Conservation (phyloP, 139 green algal genomes). For the Zygnema cylindricum region DNA sequence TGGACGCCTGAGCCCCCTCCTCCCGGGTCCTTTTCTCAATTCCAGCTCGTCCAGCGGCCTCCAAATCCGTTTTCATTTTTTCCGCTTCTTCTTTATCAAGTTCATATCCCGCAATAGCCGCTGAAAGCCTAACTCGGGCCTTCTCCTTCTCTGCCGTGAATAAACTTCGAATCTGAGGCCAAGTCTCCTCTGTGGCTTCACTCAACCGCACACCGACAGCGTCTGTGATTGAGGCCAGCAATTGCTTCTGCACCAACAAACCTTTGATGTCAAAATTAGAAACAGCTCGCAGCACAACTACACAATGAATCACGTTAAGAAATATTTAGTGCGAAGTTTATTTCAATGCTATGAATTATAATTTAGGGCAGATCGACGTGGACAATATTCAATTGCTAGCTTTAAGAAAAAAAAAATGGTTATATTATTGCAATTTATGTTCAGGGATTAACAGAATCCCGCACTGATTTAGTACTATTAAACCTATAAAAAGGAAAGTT, state of each 20-base stretch:
- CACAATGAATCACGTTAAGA: no score
- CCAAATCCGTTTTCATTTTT: slow-evolving; percentile 26
- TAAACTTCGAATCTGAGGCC: slow-evolving; percentile 31
- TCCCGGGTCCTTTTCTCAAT: slow-evolving; percentile 34
- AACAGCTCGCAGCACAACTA: no score
- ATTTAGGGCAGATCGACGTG: no score
- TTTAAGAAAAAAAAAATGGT: no score
- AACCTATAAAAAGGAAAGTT: no score
- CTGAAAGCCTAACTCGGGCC: neutral
- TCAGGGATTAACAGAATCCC: no score
- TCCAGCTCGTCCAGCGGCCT: slow-evolving; percentile 14
- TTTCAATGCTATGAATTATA: no score
- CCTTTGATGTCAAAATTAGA: no score
- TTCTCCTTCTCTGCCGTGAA: slow-evolving; percentile 19
- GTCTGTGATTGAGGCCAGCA: slow-evolving; percentile 19
- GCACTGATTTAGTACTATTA: no score
- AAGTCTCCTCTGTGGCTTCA: slow-evolving; percentile 36
- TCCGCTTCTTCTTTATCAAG: slow-evolving; percentile 33
- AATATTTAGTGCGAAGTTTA: no score
- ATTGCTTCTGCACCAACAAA: slow-evolving; percentile 39
- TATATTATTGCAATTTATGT: no score
- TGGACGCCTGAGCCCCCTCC: slow-evolving; percentile 35
- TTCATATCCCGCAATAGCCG: slow-evolving; percentile 40
- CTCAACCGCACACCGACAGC: slow-evolving; percentile 29
- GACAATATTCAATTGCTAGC: no score